These are phyloP conservation scores for Ricinus communis DNA, from an alignment of 345 rosid species.

Conservation along the genomic window DNA sequence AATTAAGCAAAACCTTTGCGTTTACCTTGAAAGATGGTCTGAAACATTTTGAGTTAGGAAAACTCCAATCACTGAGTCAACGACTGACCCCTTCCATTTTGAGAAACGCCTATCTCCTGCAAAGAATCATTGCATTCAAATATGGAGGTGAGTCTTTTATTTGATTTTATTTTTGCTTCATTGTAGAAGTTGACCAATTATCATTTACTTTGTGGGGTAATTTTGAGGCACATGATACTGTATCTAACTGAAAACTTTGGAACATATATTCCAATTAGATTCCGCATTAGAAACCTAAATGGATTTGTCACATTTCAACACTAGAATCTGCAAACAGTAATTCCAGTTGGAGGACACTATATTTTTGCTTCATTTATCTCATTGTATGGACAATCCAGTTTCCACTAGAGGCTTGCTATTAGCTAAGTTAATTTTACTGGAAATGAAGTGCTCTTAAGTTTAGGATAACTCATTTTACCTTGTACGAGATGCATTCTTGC, in stretches of 20 bases:
- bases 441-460: neutral
- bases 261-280: neutral
- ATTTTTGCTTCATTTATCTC: neutral
- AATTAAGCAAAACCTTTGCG: constrained; percentile 10
- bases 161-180: too few species aligned
- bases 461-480: constrained; percentile 43
- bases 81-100: constrained; percentile 98
- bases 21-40: constrained; percentile 95
- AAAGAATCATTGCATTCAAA: constrained; percentile 15
- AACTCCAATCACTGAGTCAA: constrained; percentile 95
- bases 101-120: constrained; percentile 96
- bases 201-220: neutral
- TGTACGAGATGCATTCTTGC: constrained; percentile 96
- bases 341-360: constrained; percentile 5
- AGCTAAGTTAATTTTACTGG: neutral
- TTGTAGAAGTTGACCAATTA: neutral
- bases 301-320: neutral
- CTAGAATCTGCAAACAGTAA: neutral
- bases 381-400: neutral
- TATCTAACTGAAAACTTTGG: neutral
- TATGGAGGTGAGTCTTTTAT: constrained; percentile 8
- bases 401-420: neutral
- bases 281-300: neutral
- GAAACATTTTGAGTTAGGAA: constrained; percentile 95
- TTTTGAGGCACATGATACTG: neutral